These are phyloP conservation scores for Mucor irregularis DNA, from an alignment of 371 early-diverging fungal genomes.

Conservation along the genomic window DNA sequence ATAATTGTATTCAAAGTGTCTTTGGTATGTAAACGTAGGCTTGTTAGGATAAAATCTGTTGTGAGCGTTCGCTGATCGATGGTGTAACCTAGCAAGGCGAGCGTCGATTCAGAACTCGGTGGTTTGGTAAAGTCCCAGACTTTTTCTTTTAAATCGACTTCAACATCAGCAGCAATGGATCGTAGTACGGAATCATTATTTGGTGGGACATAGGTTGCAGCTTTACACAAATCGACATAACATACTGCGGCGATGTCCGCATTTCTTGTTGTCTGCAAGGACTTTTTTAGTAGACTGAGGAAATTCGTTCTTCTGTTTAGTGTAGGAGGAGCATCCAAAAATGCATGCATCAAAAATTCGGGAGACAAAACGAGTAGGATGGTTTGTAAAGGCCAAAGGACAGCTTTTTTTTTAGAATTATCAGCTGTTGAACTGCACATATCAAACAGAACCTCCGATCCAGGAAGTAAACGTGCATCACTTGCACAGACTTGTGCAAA, in stretches of 20 bases:
- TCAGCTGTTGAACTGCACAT: slow-evolving; percentile 71
- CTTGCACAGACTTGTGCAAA: slow-evolving; percentile 66
- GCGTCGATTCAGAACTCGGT: slow-evolving; percentile 38
- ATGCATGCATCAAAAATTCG: slow-evolving; percentile 64
- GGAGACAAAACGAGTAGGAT: slow-evolving; percentile 77
- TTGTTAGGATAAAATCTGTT: slow-evolving; percentile 70
- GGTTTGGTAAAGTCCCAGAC: slow-evolving; percentile 66
- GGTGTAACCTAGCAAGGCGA: slow-evolving; percentile 41
- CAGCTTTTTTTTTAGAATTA: slow-evolving; percentile 56
- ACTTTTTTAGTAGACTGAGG: slow-evolving; percentile 64
- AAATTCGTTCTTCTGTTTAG: slow-evolving; percentile 56
- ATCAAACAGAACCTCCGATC: slow-evolving; percentile 76
- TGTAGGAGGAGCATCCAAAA: slow-evolving; percentile 34
- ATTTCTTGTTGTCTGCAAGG: slow-evolving; percentile 56
- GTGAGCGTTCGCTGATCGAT: slow-evolving; percentile 57
- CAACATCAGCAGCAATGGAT: slow-evolving; percentile 70
- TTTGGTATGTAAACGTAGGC: slow-evolving; percentile 69
- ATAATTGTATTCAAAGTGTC: slow-evolving; percentile 61
- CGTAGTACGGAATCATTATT: slow-evolving; percentile 65
- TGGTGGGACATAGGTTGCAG: slow-evolving; percentile 69
- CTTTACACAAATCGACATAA: slow-evolving; percentile 80
- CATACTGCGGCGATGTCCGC: slow-evolving; percentile 75
- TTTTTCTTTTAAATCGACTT: slow-evolving; percentile 72
- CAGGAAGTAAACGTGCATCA: slow-evolving; percentile 65
- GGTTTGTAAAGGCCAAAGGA: slow-evolving; percentile 85